Evolutionary conservation across 345 rosid genomes (phyloP), one percentile per base, ranked within the genome.

Genomic region (Turnera subulata): DNA sequence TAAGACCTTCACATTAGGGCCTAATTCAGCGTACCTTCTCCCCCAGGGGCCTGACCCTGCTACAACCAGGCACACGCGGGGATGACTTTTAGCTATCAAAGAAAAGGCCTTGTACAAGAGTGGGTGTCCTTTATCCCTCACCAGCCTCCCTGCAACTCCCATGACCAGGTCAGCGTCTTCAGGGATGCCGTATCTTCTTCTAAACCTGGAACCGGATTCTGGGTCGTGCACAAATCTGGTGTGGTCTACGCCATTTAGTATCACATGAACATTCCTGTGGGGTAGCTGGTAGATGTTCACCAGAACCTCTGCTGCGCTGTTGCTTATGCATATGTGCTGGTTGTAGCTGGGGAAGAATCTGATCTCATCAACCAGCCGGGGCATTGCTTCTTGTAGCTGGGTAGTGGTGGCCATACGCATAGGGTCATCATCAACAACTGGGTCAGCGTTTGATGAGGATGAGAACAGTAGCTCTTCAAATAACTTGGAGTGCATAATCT

Each of bases 1-100:
- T 22, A 84, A 55, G 18, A 81, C 80, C 68, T 62, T 81, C 46
- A 84, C 92, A 25, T 71, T 70, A 18, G 59, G 44, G 15, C 95
- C 95, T 50, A 81, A 56, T 16, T 84, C 82, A 5, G 71, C 61
- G 38, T 84, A 84, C 54, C 86, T 78, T 65, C 66, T 71, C 0
- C 75, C 84, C 90, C 95, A 82, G 15, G 88, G 95, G 38, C 95
- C 97, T 22, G 88, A 73, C 11, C 89, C 97, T 17, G 86, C 88
- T 6, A 89, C 91, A 8, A 89, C 69, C 2, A 82, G 62, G 35
- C 47, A 76, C 1, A 81, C 78, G 32, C 67, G 68, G 0, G 83
- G 80, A 56, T 79, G 58, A 5, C 32, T 55, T 64, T 63, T 69
- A 6, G 46, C 42, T 48, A 86, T 64, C 58, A 55, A 37, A 1